Evolutionary conservation across 176 grass and related monocot genomes (phyloP), one percentile per base, ranked within the genome.

Genomic region (Avena insularis): DNA sequence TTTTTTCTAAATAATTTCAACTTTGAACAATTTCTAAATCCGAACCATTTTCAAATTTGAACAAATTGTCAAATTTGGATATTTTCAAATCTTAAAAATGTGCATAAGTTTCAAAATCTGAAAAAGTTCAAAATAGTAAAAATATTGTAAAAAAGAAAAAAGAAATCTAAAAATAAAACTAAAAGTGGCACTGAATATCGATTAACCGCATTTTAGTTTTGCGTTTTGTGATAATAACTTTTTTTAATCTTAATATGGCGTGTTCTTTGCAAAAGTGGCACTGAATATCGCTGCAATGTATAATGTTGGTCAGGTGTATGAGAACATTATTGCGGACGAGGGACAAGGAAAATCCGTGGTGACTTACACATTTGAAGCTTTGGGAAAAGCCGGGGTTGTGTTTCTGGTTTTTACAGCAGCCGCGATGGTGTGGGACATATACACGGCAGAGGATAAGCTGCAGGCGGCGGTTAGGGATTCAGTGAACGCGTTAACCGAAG

Each of bases 341-440:
- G 71, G 71, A 9, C 71, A 14, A 75, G 71, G 71, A 75, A 16
- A 75, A 75, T 8, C 71, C 5, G 71, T 16, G n/a, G 71, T 75
- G 71, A 75, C 71, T 50, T 50, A 50, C 71, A 15, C 71, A 75
- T 75, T 75, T 27, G 71, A 50, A 75, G 71, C 46, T 75, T 14
- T 75, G 71, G 45, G 46, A 50, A 50, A 50, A 75, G 4, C 27
- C 46, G 71, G 71, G 5, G 71, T 75, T 3, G 71, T 11, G 4
- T 1, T 43, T 43, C 14, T 79, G 10, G 5, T 59, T 6, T 38
- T 59, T 50, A 47, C 71, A 49, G 71, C 53, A 75, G 46, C 2
- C 51, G 71, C 2, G 51, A 75, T 75, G 43, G 71, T 75, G n/a
- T 75, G 71, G 71, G 46, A 75, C 71, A 75, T 75, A 50, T 75